phyloP scores from a whole-genome alignment of 345 rosid species.

The Citrus mangshanensis region DNA sequence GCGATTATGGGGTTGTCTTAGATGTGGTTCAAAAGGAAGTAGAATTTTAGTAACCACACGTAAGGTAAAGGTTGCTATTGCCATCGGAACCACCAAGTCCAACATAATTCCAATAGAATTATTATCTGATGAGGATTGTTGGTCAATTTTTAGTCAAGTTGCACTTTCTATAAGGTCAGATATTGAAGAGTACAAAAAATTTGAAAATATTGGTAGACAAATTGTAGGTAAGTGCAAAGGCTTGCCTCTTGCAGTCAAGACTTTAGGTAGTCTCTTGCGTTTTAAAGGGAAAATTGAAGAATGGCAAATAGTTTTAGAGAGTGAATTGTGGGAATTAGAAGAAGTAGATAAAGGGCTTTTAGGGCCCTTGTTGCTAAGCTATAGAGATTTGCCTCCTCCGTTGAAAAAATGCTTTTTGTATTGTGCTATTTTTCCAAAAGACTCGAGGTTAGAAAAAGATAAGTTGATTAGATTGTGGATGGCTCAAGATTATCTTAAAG shows the following conservation, averaged over 20 bases:
- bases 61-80: neutral
- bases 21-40: too few species aligned
- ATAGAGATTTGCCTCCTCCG: neutral
- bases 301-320: neutral
- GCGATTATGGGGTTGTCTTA: too few species aligned
- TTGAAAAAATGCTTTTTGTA: neutral
- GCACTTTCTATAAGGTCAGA: neutral
- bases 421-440: slow-evolving; percentile 1
- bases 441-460: neutral
- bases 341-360: neutral
- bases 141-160: neutral
- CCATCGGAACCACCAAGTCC: neutral
- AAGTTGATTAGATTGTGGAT: neutral
- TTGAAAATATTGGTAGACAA: neutral
- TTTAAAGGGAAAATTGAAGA: neutral
- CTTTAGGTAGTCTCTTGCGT: neutral
- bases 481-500: neutral
- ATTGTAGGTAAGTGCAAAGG: neutral
- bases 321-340: neutral
- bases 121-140: neutral
- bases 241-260: neutral
- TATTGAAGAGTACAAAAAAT: neutral
- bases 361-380: neutral
- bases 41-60: too few species aligned
- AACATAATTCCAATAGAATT: neutral